Base-by-base conservation (phyloP, 345 rosid species). In the Syzygium oleosum region DNA sequence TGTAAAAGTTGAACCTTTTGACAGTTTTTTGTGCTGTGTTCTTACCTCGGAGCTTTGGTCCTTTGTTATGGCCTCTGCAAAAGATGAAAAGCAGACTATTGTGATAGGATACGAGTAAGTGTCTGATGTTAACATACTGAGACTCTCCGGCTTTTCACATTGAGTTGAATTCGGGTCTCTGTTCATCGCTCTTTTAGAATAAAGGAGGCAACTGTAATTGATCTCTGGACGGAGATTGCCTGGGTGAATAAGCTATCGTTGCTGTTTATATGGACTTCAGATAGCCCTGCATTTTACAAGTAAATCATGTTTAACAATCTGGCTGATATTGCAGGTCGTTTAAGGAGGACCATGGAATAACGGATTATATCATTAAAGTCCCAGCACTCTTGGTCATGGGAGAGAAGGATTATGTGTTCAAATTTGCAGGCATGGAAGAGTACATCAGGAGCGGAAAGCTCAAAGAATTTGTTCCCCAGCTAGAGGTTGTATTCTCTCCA, bases 351-450 rank as follows among this genome's bases (percentile, higher is more conserved):
- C 53, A 86, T n/a, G 25, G 59, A 84, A 19, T 90, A 61, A 12
- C 87, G 52, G 92, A 92, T 80, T 84, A 87, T 5, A 78, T 52
- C 31, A 90, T 93, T 58, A 87, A 90, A 89, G 92, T 85, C 68
- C 94, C 95, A 23, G 91, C 93, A 2, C 84, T 94, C 13, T 87
- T 95, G 68, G 91, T 95, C 87, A 89, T 92, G 93, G 97, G 95
- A 2, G 89, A 89, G 38, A 90, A 91, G 89, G 97, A 95, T 85
- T 94, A 92, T 87, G 86, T 88, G 84, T 85, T 93, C 16, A 91
- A 90, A 78, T 93, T 95, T 88, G 93, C 93, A 1, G 95, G 95
- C 84, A 90, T 90, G 88, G 94, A 92, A 79, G 93, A 92, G 29
- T 93, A 89, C 86, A 88, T 94, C 88, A 88, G 84, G 90, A 88